phyloP scores from a whole-genome alignment of 306 rosid genomes.

The Sechiopsis laciniata region DNA sequence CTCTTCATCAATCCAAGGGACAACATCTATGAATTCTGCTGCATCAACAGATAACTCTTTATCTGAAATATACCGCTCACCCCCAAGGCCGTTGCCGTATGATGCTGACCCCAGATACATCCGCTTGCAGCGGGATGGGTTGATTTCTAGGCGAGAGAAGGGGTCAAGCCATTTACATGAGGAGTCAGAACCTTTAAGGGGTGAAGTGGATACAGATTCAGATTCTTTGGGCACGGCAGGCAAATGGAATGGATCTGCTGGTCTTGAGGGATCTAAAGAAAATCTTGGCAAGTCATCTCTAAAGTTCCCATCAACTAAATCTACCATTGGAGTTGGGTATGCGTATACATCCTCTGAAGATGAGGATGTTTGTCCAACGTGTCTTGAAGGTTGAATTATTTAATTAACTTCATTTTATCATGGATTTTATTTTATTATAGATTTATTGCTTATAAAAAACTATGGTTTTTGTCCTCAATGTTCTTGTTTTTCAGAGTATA shows the following conservation, averaged over 20 bases:
- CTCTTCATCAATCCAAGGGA: conserved; percentile 71
- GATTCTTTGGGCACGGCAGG: conserved; percentile 55
- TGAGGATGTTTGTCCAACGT: conserved; percentile 92
- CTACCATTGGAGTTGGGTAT: conserved; percentile 42
- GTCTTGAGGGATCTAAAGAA: conserved; percentile 71
- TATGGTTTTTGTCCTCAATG: neutral
- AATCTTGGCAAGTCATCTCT: conserved; percentile 46
- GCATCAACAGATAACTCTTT: conserved; percentile 69
- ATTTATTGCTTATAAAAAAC: neutral
- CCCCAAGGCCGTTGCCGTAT: conserved; percentile 96
- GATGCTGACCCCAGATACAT: conserved; percentile 72
- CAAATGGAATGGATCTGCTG: conserved; percentile 67
- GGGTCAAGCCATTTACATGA: conserved; percentile 80
- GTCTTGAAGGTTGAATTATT: conserved; percentile 72
- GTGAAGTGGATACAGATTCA: conserved; percentile 53
- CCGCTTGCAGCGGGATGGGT: conserved; percentile 68
- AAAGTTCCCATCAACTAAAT: conserved; percentile 54
- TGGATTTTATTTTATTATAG: neutral
- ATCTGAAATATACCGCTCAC: conserved; percentile 82
- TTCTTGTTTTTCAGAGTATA: conserved; percentile 53
- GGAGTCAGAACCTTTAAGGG: conserved; percentile 82
- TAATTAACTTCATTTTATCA: neutral
- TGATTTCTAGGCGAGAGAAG: conserved; percentile 84
- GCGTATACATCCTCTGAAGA: conserved; percentile 64
- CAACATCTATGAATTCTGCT: conserved; percentile 68